Percentiles rank a stretch among this genome's conserved stretches.
These are phyloP conservation scores for Saccharum officinarum DNA, from an alignment of 176 grass and related monocot genomes.

Conservation along the genomic window DNA sequence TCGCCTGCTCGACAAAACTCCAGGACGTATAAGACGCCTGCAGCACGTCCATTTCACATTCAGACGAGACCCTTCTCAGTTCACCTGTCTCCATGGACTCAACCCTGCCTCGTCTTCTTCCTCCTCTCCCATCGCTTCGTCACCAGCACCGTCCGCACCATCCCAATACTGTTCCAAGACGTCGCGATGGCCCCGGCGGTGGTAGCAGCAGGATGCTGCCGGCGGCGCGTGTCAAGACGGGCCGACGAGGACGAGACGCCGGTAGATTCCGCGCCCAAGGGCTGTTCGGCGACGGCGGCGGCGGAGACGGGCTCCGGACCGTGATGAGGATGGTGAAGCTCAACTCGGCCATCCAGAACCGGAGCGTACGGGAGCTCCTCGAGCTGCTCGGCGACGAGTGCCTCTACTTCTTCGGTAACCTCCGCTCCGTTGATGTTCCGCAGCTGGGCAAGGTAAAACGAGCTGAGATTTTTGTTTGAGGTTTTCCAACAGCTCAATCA, in stretches of 20 bases:
- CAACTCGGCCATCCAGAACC: constrained; percentile 71
- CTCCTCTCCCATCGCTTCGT: background rate
- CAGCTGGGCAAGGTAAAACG: constrained; percentile 48
- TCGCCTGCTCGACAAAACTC: constrained; percentile 19
- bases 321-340: constrained; percentile 53
- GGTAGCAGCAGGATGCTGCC: background rate
- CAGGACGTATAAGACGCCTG: background rate
- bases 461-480: too few relatives aligned
- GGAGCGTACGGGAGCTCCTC: constrained; percentile 53
- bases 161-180: background rate
- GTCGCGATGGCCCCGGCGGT: background rate
- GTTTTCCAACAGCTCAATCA: too few relatives aligned
- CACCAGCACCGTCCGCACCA: background rate
- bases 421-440: constrained; percentile 22
- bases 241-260: background rate
- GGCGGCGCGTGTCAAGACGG: background rate
- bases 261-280: background rate
- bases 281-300: constrained; percentile 10
- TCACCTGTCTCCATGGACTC: constrained; percentile 28
- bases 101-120: background rate
- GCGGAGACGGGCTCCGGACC: constrained; percentile 43
- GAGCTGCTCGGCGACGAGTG: constrained; percentile 62
- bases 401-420: constrained; percentile 21
- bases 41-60: background rate
- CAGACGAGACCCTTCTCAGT: background rate